phyloP scores from a whole-genome alignment of 768 basidiomycete species.

The Pluteus cervinus region DNA sequence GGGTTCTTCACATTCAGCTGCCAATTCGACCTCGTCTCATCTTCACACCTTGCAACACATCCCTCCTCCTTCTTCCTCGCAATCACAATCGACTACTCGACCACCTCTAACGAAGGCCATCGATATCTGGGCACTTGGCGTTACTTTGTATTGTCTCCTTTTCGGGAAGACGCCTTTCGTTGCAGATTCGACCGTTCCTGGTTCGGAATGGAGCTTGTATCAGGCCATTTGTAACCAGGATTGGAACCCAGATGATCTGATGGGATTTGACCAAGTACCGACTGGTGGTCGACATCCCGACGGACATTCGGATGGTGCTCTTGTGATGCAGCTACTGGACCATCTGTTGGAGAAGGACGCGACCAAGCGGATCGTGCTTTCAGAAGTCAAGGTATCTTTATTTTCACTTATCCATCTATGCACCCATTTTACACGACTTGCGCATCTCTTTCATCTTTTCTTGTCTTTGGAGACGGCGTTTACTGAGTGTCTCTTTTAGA shows the following conservation, averaged over 20 bases:
- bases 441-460: constrained; percentile 8
- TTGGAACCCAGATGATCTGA: constrained; percentile 58
- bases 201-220: constrained; percentile 70
- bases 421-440: constrained; percentile 5
- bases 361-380: constrained; percentile 65
- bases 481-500: constrained; percentile 27
- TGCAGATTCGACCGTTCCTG: constrained; percentile 19
- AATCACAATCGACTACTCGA: too few relatives aligned
- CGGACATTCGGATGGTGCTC: constrained; percentile 45
- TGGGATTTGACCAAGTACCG: constrained; percentile 65
- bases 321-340: constrained; percentile 68
- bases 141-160: constrained; percentile 91
- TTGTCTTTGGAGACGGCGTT: constrained; percentile 1
- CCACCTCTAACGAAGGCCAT: constrained; percentile 85
- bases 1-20: constrained; percentile 17
- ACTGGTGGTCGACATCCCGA: constrained; percentile 58
- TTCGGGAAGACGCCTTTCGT: constrained; percentile 82
- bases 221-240: constrained; percentile 71
- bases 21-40: constrained; percentile 1
- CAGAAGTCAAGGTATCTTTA: constrained; percentile 71
- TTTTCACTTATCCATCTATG: constrained; percentile 7
- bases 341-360: constrained; percentile 79
- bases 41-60: constrained; percentile 13
- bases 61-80: constrained; percentile 16
- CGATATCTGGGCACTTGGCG: constrained; percentile 97